Evolutionary conservation across 2,329 filamentous ascomycete genomes (phyloP).

Genomic region (Penicillium sp.): DNA sequence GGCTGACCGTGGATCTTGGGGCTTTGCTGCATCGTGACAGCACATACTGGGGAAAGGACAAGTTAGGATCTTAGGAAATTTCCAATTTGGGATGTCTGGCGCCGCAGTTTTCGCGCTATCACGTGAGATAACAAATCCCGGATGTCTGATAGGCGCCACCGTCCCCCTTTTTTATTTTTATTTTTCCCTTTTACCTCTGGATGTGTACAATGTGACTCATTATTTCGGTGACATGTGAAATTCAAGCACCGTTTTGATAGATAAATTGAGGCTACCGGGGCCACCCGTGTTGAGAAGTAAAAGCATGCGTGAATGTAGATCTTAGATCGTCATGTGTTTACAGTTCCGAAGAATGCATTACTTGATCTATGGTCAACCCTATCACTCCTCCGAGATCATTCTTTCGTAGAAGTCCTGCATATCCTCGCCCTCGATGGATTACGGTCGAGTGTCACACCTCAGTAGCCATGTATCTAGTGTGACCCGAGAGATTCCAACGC

Average conservation of each 20-base stretch:
- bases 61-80: constrained; percentile 12
- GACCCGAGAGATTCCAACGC: no score
- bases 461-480: no score
- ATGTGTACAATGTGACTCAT: neutral
- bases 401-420: no score
- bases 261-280: neutral
- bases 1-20: constrained; percentile 15
- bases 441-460: no score
- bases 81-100: constrained; percentile 10
- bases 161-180: neutral
- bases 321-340: neutral
- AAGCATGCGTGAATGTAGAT: neutral
- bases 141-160: constrained; percentile 9
- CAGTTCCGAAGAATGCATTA: neutral
- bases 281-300: neutral
- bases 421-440: no score
- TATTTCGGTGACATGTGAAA: neutral
- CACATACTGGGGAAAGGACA: constrained; percentile 10
- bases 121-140: constrained; percentile 20
- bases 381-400: neutral
- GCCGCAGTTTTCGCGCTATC: constrained; percentile 16
- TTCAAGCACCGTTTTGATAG: neutral
- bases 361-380: no score
- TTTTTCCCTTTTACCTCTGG: neutral
- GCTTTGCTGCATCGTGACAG: constrained; percentile 18